Base-by-base conservation (phyloP, 441 rosid species). In the Pelargonium citronellum region DNA sequence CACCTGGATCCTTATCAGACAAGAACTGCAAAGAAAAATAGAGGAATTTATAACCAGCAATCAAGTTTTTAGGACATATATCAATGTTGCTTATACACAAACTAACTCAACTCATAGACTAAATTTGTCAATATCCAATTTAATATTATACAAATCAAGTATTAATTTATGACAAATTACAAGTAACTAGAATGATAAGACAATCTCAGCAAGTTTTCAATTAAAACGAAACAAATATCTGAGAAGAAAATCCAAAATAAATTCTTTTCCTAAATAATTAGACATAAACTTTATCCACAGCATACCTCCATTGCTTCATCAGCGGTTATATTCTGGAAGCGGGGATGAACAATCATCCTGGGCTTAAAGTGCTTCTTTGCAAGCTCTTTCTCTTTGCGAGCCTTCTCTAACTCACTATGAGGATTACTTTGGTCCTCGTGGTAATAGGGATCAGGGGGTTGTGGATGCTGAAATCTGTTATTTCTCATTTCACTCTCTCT, bases 1-100 rank as follows among this genome's bases (percentile, higher is more conserved):
- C 98, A 67, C 99, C 98, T 70, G 92, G 89, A 64, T 91, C 97
- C 87, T 90, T 95, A 79, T 88, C 91, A 0, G 91, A 84, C 79
- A 95, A 79, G 77, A 84, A 85, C 98, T 95, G 91, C 71, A 24
- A 60, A 68, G 64, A 55, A 67, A 13, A 70, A 66, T 2, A 10
- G 24, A 19, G 43, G 3, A 49, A 57, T 51, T 55, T 55, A 55
- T 8, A 55, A 9, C 61, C 61, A 55, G 10, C 61, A 55, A 55
- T 55, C 24, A 16, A 55, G 20, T 8, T 17, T 55, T 16, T 7
- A 9, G 17, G 22, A 55, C 57, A 55, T 20, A 55, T 17, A 55
- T 53, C 7, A 24, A 1, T 24, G 30, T 24, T 24, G 30, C 30
- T 24, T 24, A 24, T 24, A 24, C 1, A 2, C 30, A 24, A 24